phyloP scores from a whole-genome alignment of 768 basidiomycete genomes.

The Kwoniella dendrophila region DNA sequence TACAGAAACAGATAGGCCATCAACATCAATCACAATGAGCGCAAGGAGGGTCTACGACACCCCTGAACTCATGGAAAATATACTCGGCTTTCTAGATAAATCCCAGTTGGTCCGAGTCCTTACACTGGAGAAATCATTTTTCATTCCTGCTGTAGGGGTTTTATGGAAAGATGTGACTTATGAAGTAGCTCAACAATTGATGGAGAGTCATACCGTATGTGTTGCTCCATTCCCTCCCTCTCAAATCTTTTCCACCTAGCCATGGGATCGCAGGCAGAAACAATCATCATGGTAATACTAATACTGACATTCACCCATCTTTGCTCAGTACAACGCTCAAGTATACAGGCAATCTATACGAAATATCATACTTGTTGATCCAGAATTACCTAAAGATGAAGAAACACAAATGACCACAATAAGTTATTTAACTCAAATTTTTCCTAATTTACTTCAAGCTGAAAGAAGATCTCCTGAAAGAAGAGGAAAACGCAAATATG shows the following conservation, averaged over 20 bases:
- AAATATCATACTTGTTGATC: neutral
- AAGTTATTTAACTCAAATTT: neutral
- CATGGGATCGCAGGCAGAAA: neutral
- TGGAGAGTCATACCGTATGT: conserved; percentile 6
- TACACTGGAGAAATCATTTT: conserved; percentile 8
- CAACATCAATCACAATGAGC: neutral
- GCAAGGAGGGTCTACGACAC: conserved; percentile 13
- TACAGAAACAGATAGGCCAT: no score
- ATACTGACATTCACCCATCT: neutral
- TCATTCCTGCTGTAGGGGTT: neutral
- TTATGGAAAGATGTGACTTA: conserved; percentile 14
- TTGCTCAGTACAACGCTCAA: neutral
- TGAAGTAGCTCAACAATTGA: neutral
- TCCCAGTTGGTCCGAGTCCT: neutral
- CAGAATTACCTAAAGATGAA: neutral
- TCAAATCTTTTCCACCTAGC: neutral
- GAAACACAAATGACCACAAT: neutral
- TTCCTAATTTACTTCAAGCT: conserved; percentile 9
- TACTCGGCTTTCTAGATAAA: neutral
- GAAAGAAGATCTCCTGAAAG: neutral
- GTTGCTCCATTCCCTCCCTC: neutral
- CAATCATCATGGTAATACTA: no score
- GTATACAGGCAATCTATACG: conserved; percentile 6
- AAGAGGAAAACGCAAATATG: conserved; percentile 1
- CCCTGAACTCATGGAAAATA: conserved; percentile 8